Evolutionary conservation across 176 grass and related monocot genomes (phyloP).

Genomic region (Phoenix dactylifera): DNA sequence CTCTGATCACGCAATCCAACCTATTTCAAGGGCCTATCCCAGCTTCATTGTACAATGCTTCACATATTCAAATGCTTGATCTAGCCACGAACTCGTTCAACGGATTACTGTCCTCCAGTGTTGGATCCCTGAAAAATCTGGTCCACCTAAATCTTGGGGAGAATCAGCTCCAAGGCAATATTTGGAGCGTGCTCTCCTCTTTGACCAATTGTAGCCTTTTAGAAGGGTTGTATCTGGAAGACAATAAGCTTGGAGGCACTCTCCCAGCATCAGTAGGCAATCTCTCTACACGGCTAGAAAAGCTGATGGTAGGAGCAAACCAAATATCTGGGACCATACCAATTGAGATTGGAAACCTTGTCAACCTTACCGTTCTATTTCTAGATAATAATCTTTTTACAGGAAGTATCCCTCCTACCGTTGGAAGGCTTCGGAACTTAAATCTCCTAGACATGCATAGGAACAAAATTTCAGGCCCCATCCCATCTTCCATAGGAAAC

Average conservation of each 20-base stretch:
- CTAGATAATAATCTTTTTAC: conserved; percentile 20
- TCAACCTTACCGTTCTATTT: conserved; percentile 14
- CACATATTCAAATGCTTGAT: conserved; percentile 22
- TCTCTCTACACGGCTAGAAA: conserved; percentile 18
- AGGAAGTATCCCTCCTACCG: conserved; percentile 3
- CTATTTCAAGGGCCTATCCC: conserved; percentile 23
- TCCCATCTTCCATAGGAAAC: conserved; percentile 19
- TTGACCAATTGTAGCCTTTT: conserved; percentile 30
- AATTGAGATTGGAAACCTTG: conserved; percentile 29
- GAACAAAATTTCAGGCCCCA: conserved; percentile 4
- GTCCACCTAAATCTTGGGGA: conserved; percentile 1
- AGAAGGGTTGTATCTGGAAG: conserved; percentile 11
- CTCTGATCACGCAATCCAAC: conserved; percentile 14
- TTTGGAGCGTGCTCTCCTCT: conserved; percentile 29
- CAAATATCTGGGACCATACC: conserved; percentile 32
- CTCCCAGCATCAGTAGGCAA: conserved; percentile 30
- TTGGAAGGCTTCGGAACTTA: conserved; percentile 25
- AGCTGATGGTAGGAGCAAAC: conserved; percentile 24
- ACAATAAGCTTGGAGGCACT: conserved; percentile 30
- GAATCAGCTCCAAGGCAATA: conserved; percentile 31
- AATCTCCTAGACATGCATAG: background rate
- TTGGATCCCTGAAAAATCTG: conserved; percentile 23
- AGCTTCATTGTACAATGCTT: conserved; percentile 28
- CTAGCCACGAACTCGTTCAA: conserved; percentile 18
- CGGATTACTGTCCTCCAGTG: conserved; percentile 16